phyloP scores from a whole-genome alignment of 805 yeast genomes.

The Saturnispora diversa region DNA sequence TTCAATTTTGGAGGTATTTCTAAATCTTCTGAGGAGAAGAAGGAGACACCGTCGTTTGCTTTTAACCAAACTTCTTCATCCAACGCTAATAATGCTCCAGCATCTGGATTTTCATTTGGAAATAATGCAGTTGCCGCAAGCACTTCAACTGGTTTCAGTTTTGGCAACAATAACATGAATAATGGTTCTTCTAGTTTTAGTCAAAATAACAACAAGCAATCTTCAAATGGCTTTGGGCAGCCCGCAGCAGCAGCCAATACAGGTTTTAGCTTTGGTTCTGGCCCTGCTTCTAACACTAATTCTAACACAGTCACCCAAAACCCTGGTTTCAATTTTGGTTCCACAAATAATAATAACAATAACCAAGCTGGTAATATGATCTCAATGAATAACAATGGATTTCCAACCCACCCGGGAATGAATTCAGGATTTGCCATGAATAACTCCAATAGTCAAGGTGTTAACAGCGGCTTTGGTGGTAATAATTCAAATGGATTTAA shows the following conservation, averaged over 20 bases:
- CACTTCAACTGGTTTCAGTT: conserved; percentile 1
- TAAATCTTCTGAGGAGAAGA: background rate
- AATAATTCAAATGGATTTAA: background rate
- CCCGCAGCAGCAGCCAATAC: background rate
- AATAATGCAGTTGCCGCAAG: too few species aligned
- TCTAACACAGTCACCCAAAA: conserved; percentile 4
- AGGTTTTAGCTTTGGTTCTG: conserved; percentile 10
- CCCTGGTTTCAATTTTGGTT: conserved; percentile 6
- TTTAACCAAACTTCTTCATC: background rate
- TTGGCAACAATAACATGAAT: conserved; percentile 4
- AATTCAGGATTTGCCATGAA: conserved; percentile 3
- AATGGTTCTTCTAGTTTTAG: conserved; percentile 1
- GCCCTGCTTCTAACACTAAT: conserved; percentile 4
- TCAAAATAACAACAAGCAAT: background rate
- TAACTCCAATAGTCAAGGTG: background rate
- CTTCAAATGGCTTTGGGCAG: background rate
- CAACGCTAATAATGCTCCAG: background rate
- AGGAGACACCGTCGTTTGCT: background rate
- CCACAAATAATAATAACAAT: conserved; percentile 1
- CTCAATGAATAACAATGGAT: background rate
- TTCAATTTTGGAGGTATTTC: background rate
- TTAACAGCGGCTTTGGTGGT: conserved; percentile 7
- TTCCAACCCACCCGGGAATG: background rate
- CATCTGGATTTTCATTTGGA: conserved; percentile 3
- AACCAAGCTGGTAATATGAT: background rate